These are phyloP conservation scores for Halophytophthora batemanensis DNA, from an alignment of 352 stramenopile species.

Conservation along the genomic window DNA sequence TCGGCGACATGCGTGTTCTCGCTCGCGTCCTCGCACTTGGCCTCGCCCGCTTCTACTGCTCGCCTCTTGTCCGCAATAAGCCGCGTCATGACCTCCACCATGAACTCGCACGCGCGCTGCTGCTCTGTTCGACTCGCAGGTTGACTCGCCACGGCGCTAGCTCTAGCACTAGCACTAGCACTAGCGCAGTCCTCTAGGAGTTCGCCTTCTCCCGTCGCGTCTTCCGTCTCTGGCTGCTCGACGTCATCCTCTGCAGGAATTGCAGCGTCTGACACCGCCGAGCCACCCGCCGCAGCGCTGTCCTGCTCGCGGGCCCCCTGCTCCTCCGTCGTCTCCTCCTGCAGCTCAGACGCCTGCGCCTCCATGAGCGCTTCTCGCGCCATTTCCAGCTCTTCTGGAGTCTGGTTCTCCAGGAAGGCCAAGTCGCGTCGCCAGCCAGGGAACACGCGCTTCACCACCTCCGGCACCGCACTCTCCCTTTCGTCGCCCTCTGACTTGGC, in stretches of 20 bases:
- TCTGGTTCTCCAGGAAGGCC: conserved; percentile 37
- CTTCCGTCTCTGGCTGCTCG: too few relatives aligned
- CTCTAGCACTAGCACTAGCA: not conserved
- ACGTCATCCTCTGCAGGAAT: not conserved
- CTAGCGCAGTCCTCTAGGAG: too few relatives aligned
- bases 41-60: too few relatives aligned
- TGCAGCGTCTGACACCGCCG: conserved; percentile 4
- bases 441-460: conserved; percentile 46
- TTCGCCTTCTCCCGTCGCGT: too few relatives aligned
- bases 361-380: conserved; percentile 17
- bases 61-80: conserved; percentile 21
- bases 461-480: conserved; percentile 29
- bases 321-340: too few relatives aligned
- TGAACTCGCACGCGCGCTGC: conserved; percentile 22
- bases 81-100: conserved; percentile 22
- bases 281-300: not conserved
- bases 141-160: not conserved
- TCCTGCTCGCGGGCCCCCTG: not conserved
- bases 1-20: too few relatives aligned
- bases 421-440: conserved; percentile 43
- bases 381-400: conserved; percentile 25
- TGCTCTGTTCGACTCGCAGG: conserved; percentile 10
- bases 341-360: conserved; percentile 4
- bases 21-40: too few relatives aligned
- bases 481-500: not conserved